Percentiles rank a stretch among this genome's conserved stretches.
These are phyloP conservation scores for Paraphaeosphaeria minitans DNA, from an alignment of 2,329 filamentous ascomycete genomes.

Conservation along the genomic window DNA sequence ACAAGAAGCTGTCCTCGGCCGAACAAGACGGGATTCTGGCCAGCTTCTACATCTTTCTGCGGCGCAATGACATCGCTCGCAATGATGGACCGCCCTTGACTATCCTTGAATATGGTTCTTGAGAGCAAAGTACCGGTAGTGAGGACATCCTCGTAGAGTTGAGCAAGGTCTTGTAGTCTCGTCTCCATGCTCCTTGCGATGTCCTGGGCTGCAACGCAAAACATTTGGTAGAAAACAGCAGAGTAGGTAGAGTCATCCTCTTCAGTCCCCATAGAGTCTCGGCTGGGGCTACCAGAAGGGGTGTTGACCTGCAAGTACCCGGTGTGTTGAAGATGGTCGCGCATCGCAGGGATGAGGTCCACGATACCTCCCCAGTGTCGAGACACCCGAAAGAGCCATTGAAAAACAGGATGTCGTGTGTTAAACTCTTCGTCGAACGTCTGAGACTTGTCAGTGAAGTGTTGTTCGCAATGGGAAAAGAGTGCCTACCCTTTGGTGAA, in stretches of 20 bases:
- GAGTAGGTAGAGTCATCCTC: conserved; percentile 71
- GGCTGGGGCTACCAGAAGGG: conserved; percentile 23
- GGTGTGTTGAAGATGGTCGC: conserved; percentile 67
- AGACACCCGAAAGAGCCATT: conserved; percentile 85
- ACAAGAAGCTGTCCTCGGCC: conserved; percentile 82
- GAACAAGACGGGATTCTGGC: conserved; percentile 48
- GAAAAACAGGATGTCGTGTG: conserved; percentile 77
- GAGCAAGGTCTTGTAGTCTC: conserved; percentile 67
- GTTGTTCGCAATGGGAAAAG: conserved; percentile 59
- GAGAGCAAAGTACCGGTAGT: conserved; percentile 66
- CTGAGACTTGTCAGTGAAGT: conserved; percentile 24
- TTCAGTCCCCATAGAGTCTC: conserved; percentile 50
- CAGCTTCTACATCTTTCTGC: conserved; percentile 48
- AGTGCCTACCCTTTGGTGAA: conserved; percentile 44
- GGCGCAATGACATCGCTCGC: conserved; percentile 27
- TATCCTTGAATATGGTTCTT: conserved; percentile 60
- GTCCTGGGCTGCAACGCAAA: conserved; percentile 78
- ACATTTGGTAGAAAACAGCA: conserved; percentile 78
- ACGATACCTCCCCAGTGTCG: conserved; percentile 75
- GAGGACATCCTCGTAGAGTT: conserved; percentile 77
- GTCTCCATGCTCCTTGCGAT: conserved; percentile 71
- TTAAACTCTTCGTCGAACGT: conserved; percentile 76
- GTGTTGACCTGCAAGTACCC: conserved; percentile 31
- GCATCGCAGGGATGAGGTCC: conserved; percentile 73
- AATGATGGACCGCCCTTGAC: conserved; percentile 29